phyloP scores from a whole-genome alignment of 768 basidiomycete species.

The Trametopsis cervina region DNA sequence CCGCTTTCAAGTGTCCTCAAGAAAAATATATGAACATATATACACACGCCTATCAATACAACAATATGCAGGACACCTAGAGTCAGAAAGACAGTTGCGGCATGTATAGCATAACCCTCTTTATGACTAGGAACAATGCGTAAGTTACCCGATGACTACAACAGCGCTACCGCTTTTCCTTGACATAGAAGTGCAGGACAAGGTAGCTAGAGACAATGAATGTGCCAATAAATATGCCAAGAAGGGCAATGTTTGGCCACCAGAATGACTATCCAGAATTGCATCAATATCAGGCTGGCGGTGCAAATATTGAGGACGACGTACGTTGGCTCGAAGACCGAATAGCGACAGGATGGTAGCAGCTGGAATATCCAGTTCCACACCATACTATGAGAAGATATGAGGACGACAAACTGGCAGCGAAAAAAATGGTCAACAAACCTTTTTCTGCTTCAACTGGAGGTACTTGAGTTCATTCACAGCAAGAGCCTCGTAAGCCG shows the following conservation, averaged over 20 bases:
- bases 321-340: conserved; percentile 81
- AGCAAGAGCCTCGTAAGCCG: conserved; percentile 94
- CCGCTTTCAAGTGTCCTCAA: no score
- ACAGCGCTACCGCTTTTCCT: conserved; percentile 53
- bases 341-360: conserved; percentile 94
- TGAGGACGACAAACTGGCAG: no score
- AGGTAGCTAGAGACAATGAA: conserved; percentile 77
- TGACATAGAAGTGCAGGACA: conserved; percentile 82
- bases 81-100: no score
- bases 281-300: background rate
- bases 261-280: conserved; percentile 69
- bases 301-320: conserved; percentile 11
- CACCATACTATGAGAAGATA: conserved; percentile 90
- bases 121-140: no score
- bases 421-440: conserved; percentile 31
- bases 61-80: no score
- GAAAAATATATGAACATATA: no score
- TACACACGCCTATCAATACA: background rate
- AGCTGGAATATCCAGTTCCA: conserved; percentile 93
- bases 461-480: conserved; percentile 96
- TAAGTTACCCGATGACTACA: no score
- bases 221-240: conserved; percentile 79
- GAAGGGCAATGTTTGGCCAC: conserved; percentile 91
- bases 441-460: conserved; percentile 86
- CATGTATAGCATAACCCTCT: no score